phyloP scores from a whole-genome alignment of 2,329 filamentous ascomycete genomes.

The Thelonectria rubi region DNA sequence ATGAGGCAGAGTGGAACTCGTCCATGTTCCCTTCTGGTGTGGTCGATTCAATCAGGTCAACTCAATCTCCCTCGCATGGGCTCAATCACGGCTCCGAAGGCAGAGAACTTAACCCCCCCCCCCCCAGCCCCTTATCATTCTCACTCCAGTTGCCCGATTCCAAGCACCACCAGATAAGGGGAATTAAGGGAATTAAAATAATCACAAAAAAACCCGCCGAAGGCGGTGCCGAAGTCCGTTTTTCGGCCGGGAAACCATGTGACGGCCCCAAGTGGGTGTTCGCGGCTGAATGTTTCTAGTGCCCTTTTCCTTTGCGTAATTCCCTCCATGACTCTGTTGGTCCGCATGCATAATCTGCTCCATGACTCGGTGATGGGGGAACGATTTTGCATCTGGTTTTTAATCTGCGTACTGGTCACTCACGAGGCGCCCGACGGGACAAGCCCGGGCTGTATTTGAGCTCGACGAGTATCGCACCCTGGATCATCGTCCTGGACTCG shows the following conservation, averaged over 20 bases:
- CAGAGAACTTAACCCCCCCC: background rate
- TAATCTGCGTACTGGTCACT: too few species aligned
- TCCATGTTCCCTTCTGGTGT: too few species aligned
- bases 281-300: constrained; percentile 7
- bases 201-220: constrained; percentile 1
- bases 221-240: constrained; percentile 33
- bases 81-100: background rate
- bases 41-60: too few species aligned
- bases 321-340: background rate
- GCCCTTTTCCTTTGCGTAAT: background rate
- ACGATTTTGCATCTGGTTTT: too few species aligned
- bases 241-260: constrained; percentile 27
- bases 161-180: background rate
- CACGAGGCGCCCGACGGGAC: background rate
- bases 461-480: too few species aligned
- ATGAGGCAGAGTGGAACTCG: too few species aligned
- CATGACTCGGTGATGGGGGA: constrained; percentile 3
- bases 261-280: background rate
- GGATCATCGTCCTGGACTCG: too few species aligned
- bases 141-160: constrained; percentile 7
- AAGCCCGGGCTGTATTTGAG: too few species aligned
- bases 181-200: background rate
- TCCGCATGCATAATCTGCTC: background rate
- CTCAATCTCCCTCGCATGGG: background rate
- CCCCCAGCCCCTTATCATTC: constrained; percentile 10